Conservation (phyloP, 2,329 filamentous ascomycete genomes). For the Ilyonectria destructans region DNA sequence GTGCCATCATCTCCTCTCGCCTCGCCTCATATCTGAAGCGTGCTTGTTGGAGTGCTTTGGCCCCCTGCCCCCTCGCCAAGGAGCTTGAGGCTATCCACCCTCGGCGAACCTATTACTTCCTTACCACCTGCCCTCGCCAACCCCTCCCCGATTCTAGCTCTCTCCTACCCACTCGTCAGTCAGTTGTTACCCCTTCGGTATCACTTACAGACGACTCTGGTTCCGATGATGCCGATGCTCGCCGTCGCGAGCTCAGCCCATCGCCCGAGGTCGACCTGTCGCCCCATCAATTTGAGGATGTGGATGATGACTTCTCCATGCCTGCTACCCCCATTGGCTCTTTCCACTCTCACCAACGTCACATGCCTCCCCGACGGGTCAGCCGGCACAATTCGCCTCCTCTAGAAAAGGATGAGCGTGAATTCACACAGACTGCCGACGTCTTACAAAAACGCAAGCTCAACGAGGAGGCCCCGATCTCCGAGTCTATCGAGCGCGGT, state of each 20-base stretch:
- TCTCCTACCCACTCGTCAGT: conserved; percentile 46
- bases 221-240: conserved; percentile 81
- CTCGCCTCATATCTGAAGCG: conserved; percentile 93
- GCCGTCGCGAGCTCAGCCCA: conserved; percentile 83
- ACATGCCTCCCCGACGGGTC: conserved; percentile 58
- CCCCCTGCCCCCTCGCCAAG: conserved; percentile 92
- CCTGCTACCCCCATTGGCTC: conserved; percentile 76
- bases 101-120: conserved; percentile 95
- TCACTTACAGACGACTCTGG: conserved; percentile 69
- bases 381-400: conserved; percentile 86
- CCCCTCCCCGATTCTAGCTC: conserved; percentile 75
- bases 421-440: conserved; percentile 96
- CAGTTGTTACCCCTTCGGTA: conserved; percentile 87
- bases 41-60: conserved; percentile 81
- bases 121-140: conserved; percentile 90
- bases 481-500: conserved; percentile 52
- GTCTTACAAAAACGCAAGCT: conserved; percentile 81
- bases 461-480: conserved; percentile 57
- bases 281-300: conserved; percentile 86
- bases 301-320: conserved; percentile 72
- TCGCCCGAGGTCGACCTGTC: conserved; percentile 96
- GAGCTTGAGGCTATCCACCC: conserved; percentile 94
- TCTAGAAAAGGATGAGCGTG: conserved; percentile 93
- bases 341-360: conserved; percentile 67
- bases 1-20: conserved; percentile 94